Evolutionary conservation across 352 stramenopile genomes (phyloP).

Genomic region (Phytophthora litchii): DNA sequence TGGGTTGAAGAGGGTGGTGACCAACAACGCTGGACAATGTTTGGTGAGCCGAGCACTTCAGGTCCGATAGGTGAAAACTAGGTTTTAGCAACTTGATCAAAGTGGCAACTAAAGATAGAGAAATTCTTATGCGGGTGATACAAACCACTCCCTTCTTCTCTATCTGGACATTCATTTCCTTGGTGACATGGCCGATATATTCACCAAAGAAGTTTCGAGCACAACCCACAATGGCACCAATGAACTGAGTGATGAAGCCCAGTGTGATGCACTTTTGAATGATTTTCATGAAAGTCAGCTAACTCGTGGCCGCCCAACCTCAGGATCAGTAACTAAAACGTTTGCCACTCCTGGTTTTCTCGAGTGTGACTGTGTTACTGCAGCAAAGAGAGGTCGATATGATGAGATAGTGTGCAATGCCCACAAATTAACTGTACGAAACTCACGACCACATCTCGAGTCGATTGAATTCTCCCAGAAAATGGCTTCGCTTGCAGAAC

Average conservation of each 20-base stretch:
- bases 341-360: conserved; percentile 30
- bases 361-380: conserved; percentile 51
- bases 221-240: background rate
- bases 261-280: conserved; percentile 21
- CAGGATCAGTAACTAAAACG: conserved; percentile 13
- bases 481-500: conserved; percentile 15
- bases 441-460: conserved; percentile 54
- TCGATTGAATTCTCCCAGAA: conserved; percentile 35
- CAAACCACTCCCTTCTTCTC: too few relatives aligned
- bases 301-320: background rate
- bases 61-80: background rate
- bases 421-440: conserved; percentile 66
- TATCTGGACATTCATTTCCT: background rate
- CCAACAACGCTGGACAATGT: conserved; percentile 30
- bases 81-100: background rate
- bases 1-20: conserved; percentile 17
- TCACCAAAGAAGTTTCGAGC: background rate
- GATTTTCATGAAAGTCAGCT: conserved; percentile 27
- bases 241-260: background rate
- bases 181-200: conserved; percentile 2
- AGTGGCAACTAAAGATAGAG: conserved; percentile 25
- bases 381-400: conserved; percentile 58
- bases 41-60: conserved; percentile 23
- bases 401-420: conserved; percentile 50
- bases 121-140: background rate